Evolutionary conservation across 345 rosid genomes (phyloP), one percentile per base, ranked within the genome.

Genomic region (Anastatica hierochuntica): DNA sequence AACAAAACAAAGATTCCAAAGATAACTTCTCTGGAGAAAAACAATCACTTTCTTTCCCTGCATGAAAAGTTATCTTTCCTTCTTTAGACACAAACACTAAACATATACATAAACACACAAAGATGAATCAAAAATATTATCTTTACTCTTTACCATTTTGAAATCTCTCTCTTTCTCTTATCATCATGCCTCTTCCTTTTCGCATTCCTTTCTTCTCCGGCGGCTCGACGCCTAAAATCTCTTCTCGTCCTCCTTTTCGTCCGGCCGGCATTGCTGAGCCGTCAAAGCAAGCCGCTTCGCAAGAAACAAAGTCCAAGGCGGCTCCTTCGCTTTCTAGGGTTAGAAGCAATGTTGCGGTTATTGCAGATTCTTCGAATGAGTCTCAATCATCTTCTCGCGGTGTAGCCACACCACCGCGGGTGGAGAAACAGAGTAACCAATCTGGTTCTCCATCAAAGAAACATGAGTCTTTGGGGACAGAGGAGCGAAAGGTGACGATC

Each of bases 241-340:
- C 55, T 43, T 45, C 71, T 3, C 71, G 71, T 9, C 71, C 71
- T 66, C 71, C 66, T 45, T 66, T 59, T 23, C 71, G 71, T 30
- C 71, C 71, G 16, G 71, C 61, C 7, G 66, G 71, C 12, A 59
- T 59, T 4, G 56, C 66, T 59, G 66, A 30, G 45, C 66, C 56
- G 24, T 44, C 64, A 36, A 65, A 65, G 48, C 33, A 58, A 31
- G 49, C 46, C 26, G 12, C 59, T 14, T 18, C 49, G 40, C n/a
- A n/a, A n/a, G 63, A 64, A 9, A 49, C 53, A 36, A 58, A 51
- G 64, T 34, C 60, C 18, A 66, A 58, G 37, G 12, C 7, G 27
- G 8, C 65, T 10, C 47, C 65, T 5, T 15, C 51, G 3, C 65
- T 53, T 45, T 37, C 60, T 30, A 66, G 50, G 71, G 7, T 1